Evolutionary conservation across 257 asterid genomes (phyloP).

Genomic region (Craterostigma plantagineum): DNA sequence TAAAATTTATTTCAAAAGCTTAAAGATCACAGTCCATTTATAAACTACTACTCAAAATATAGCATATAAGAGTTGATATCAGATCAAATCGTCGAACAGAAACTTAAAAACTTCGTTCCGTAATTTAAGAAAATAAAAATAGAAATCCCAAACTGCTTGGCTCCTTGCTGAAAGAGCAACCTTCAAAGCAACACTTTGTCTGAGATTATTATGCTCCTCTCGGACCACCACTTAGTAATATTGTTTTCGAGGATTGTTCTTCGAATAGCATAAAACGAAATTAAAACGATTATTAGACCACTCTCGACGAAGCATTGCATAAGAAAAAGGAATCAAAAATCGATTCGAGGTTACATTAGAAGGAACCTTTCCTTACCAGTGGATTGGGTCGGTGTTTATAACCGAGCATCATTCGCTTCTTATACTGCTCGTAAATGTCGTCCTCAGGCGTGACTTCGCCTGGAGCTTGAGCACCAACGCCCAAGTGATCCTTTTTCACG

Average conservation of each 20-base stretch:
- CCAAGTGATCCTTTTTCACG: constrained; percentile 66
- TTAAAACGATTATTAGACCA: constrained; percentile 1
- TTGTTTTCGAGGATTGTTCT: constrained; percentile 74
- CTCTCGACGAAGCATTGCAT: background rate
- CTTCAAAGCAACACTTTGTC: too few species aligned
- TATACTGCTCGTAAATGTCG: constrained; percentile 89
- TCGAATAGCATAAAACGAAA: constrained; percentile 10
- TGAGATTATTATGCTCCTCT: background rate
- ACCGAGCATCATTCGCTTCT: constrained; percentile 96
- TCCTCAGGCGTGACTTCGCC: constrained; percentile 78
- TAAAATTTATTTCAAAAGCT: too few species aligned
- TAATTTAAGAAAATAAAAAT: too few species aligned
- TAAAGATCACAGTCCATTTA: too few species aligned
- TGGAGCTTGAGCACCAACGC: constrained; percentile 82
- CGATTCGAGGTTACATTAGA: background rate
- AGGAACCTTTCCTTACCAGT: constrained; percentile 35
- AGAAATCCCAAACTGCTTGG: too few species aligned
- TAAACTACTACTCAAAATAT: too few species aligned
- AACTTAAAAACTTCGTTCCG: too few species aligned
- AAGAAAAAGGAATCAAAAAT: too few species aligned
- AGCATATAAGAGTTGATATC: too few species aligned
- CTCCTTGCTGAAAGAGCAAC: too few species aligned
- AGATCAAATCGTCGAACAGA: too few species aligned
- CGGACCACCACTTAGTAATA: constrained; percentile 25
- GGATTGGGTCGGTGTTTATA: constrained; percentile 85